These are phyloP conservation scores for Naegleria gruberi DNA, from an alignment of 208 protist genomes.

Conservation along the genomic window DNA sequence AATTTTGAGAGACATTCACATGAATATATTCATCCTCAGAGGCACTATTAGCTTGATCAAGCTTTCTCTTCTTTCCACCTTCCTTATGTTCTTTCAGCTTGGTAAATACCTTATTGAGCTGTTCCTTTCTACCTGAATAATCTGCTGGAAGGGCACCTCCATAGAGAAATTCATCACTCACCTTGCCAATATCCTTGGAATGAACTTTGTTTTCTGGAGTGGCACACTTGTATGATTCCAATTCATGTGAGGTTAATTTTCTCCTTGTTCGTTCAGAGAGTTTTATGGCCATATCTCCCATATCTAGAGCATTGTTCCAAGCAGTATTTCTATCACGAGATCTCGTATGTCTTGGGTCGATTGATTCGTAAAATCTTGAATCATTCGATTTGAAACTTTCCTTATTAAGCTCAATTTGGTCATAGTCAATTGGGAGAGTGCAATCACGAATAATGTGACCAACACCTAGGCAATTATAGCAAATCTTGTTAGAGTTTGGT, in stretches of 20 bases:
- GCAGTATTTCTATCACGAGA: not conserved
- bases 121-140: not conserved
- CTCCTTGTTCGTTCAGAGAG: not conserved
- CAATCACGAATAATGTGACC: not conserved
- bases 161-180: not conserved
- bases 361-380: not conserved
- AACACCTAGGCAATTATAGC: not conserved
- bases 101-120: not conserved
- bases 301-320: not conserved
- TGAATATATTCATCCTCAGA: not conserved
- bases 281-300: not conserved
- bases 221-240: not conserved
- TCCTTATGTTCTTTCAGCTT: not conserved
- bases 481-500: not conserved
- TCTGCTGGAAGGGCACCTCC: not conserved
- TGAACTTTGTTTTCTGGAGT: not conserved
- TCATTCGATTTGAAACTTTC: not conserved
- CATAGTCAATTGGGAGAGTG: not conserved
- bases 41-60: not conserved
- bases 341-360: no score
- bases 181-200: not conserved
- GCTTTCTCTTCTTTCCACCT: not conserved
- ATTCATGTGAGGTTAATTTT: not conserved
- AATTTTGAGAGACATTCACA: not conserved
- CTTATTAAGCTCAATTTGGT: not conserved